These are phyloP conservation scores for Aspergillus persii DNA, from an alignment of 2,329 filamentous ascomycete genomes.

Conservation along the genomic window DNA sequence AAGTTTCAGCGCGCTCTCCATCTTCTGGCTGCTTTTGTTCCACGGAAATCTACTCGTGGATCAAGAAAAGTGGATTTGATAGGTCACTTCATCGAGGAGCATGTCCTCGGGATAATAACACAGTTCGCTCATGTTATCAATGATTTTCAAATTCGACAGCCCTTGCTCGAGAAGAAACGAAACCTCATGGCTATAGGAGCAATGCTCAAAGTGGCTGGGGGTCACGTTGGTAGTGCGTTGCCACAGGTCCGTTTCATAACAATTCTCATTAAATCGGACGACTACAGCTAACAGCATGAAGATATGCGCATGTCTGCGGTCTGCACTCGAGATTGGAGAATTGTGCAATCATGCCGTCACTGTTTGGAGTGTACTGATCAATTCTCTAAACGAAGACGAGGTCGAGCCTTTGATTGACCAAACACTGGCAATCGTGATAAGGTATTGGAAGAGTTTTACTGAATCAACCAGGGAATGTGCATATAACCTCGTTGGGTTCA, in stretches of 20 bases:
- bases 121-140: constrained; percentile 77
- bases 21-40: constrained; percentile 51
- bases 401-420: constrained; percentile 78
- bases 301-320: constrained; percentile 90
- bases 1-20: constrained; percentile 52
- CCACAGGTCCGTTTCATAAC: constrained; percentile 65
- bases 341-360: constrained; percentile 77
- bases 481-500: constrained; percentile 60
- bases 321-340: constrained; percentile 70
- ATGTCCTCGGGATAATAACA: constrained; percentile 84
- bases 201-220: constrained; percentile 74
- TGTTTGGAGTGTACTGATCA: constrained; percentile 80
- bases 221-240: constrained; percentile 72
- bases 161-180: constrained; percentile 66
- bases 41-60: constrained; percentile 47
- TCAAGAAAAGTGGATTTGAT: constrained; percentile 58
- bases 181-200: constrained; percentile 83
- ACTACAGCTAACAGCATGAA: constrained; percentile 36
- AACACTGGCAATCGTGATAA: constrained; percentile 81
- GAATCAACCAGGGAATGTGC: constrained; percentile 59
- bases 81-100: constrained; percentile 73
- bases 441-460: constrained; percentile 72
- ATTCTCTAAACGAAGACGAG: constrained; percentile 72
- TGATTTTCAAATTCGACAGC: constrained; percentile 58
- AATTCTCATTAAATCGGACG: neutral